These are phyloP conservation scores for Afroboletus lepidellus DNA, from an alignment of 1,284 basidiomycete genomes.

Conservation along the genomic window DNA sequence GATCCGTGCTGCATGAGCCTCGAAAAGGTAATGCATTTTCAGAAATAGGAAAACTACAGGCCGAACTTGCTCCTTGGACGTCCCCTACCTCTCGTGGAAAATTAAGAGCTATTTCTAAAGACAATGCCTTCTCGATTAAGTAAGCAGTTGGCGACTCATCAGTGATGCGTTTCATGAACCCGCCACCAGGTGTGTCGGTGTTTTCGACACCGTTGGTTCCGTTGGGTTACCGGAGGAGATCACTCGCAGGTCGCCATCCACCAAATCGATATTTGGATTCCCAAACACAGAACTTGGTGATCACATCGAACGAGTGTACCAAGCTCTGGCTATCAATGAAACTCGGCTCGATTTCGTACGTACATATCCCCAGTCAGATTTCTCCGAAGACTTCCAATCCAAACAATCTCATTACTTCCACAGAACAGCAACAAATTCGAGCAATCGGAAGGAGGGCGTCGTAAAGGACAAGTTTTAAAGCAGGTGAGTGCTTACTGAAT, in stretches of 20 bases:
- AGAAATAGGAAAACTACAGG: conserved; percentile 47
- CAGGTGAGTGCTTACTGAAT: conserved; percentile 43
- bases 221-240: conserved; percentile 67
- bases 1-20: neutral
- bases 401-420: neutral
- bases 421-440: conserved; percentile 63
- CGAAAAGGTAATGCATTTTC: neutral
- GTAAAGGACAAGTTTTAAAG: conserved; percentile 57
- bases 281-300: conserved; percentile 54
- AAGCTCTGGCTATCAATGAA: conserved; percentile 68
- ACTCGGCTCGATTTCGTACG: conserved; percentile 63
- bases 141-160: conserved; percentile 29
- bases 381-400: neutral
- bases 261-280: conserved; percentile 60
- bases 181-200: conserved; percentile 57
- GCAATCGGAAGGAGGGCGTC: conserved; percentile 51
- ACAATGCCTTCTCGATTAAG: conserved; percentile 60
- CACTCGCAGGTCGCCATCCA: conserved; percentile 38
- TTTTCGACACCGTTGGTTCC: conserved; percentile 72
- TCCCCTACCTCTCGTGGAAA: conserved; percentile 49
- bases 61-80: conserved; percentile 52
- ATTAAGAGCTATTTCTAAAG: conserved; percentile 44
- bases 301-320: conserved; percentile 64
- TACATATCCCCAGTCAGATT: neutral
- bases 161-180: conserved; percentile 7